Conservation (phyloP, 352 stramenopile species). For the Globisporangium lucens region DNA sequence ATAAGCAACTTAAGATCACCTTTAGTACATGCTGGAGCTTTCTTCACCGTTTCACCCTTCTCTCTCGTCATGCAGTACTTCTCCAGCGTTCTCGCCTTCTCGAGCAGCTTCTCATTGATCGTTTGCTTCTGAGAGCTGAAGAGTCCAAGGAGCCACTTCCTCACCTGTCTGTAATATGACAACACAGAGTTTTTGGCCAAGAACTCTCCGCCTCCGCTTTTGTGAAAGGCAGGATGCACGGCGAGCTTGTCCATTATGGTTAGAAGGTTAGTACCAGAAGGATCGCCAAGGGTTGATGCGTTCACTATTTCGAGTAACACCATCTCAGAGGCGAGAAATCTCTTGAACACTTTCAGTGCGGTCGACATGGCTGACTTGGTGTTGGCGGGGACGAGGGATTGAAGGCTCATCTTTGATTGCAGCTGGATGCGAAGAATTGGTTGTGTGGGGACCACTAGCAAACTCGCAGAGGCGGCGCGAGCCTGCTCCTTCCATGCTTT, state of each 20-base stretch:
- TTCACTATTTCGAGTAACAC: not conserved
- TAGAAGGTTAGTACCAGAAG: not conserved
- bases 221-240: not conserved
- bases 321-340: not conserved
- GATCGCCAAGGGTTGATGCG: not conserved
- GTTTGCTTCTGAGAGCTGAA: not conserved
- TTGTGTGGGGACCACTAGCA: too few species aligned
- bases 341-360: constrained; percentile 3
- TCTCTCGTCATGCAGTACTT: constrained; percentile 19
- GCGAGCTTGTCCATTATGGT: not conserved
- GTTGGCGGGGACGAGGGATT: constrained; percentile 5
- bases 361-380: not conserved
- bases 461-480: too few species aligned
- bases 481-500: too few species aligned
- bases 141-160: not conserved
- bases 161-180: not conserved
- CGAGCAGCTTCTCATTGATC: not conserved
- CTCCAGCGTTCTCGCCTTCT: not conserved
- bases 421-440: too few species aligned
- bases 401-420: constrained; percentile 5
- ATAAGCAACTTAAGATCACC: constrained; percentile 19
- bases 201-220: not conserved
- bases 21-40: constrained; percentile 30
- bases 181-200: not conserved
- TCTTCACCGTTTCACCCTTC: constrained; percentile 23